Base-by-base conservation (phyloP, 2,329 filamentous ascomycete species). In the Neopestalotiopsis sp. region DNA sequence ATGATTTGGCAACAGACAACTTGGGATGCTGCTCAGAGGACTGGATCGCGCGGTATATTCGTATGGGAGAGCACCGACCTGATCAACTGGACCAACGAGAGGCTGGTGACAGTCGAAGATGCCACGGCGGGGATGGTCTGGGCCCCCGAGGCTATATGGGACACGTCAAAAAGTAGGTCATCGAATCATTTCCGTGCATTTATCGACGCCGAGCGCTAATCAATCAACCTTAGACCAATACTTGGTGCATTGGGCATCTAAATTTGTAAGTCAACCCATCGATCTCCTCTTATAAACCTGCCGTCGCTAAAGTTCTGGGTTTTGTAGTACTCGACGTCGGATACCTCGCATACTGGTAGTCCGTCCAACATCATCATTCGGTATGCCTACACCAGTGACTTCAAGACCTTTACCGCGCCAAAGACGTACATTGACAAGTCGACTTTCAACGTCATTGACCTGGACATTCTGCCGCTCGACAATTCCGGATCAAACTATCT, bases 71-170 rank as follows among this genome's bases (percentile, higher is more conserved):
- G 81, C 70, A 84, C 81, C 0, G 84, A 88, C 66, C 75, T 88
- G 4, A 74, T 86, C 6, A 85, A 82, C 69, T 88, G 85, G 83
- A 79, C 72, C 12, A 77, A 78, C 13, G 85, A 88, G 73, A 77
- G 84, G 5, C 78, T 89, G 1, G 81, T 86, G 0, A 77, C 75
- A 0, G 86, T 89, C 12, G 86, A 88, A 71, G 82, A 86, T 68
- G 75, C 76, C n/a, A 84, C 81, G 3, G 87, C 85, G 0, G 87
- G 86, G 3, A 89, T 88, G 86, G 85, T 88, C 0, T 89, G 87
- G 87, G 87, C 86, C 0, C 87, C 87, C 0, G 84, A 85, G 65
- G 86, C 86, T 0, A 83, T 88, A 65, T 89, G 83, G 82, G 85
- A 89, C 71, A 77, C 80, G 0, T 75, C 77, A 1, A 82, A 83